Evolutionary conservation across 768 basidiomycete species (phyloP), one percentile per base, ranked within the genome.

Genomic region (Mycena filopes): DNA sequence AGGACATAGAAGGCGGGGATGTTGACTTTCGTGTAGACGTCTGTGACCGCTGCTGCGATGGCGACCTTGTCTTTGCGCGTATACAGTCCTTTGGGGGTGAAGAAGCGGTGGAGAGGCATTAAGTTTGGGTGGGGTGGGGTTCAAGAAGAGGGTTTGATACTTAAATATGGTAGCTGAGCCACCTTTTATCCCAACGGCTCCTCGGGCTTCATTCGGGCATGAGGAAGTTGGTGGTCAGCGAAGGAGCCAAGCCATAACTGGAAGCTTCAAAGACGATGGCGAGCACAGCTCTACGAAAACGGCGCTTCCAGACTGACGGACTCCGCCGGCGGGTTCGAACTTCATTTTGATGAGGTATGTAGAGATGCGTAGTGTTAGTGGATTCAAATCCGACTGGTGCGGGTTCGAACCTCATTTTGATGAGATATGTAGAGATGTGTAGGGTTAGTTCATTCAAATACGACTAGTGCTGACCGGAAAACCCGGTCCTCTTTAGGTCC

Each of bases 81-180:
- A 25, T 72, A 73, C 40, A 71, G 48, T 16, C 62, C 69, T 33
- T 68, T 69, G 31, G 73, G 70, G 3, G 63, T 59, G 55, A 73
- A 73, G 55, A 73, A 68, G 48, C 72, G 65, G 53, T 74, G 72
- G 50, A 74, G 67, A 71, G 73, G 73, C 73, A 74, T 74, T 54
- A 42, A 2, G 20, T 49, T 56, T n/a, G n/a, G n/a, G n/a, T 12
- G n/a, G 6, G 16, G 20, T 48, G 26, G 28, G 46, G 38, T 49
- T 54, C 8, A 26, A 41, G 9, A 43, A 42, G 11, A 29, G 5
- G 16, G 8, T 33, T 6, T 33, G 31, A 5, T 12, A 12, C 31
- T 33, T 5, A 6, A 6, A 6, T 33, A 38, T 13, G 15, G 3
- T 28, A 9, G 9, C 11, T 18, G 15, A 18, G 38, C 31, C 5